Conservation (phyloP, 1,284 basidiomycete species). For the Moesziomyces sp. region DNA sequence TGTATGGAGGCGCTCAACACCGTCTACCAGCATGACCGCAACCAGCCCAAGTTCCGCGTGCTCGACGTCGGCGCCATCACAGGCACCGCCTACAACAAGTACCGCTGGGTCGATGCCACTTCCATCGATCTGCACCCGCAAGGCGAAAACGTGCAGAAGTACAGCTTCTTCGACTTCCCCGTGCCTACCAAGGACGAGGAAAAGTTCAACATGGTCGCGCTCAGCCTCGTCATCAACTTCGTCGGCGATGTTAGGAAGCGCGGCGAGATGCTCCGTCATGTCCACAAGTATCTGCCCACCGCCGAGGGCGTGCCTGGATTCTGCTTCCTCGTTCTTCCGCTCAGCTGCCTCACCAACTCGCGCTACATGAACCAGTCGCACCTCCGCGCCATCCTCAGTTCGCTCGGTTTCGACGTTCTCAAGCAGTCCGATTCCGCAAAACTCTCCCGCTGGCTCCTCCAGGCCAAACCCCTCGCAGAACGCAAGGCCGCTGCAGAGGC, state of each 20-base stretch:
- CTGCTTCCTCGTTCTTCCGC: slow-evolving; percentile 69
- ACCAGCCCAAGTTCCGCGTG: slow-evolving; percentile 48
- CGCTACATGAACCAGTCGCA: slow-evolving; percentile 68
- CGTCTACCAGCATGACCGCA: slow-evolving; percentile 37
- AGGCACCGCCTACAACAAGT: slow-evolving; percentile 67
- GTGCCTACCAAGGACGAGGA: slow-evolving; percentile 37
- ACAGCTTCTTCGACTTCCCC: slow-evolving; percentile 68
- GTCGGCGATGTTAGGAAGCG: slow-evolving; percentile 67
- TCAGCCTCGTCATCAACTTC: slow-evolving; percentile 70
- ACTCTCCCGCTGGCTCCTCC: slow-evolving; percentile 68
- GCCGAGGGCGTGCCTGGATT: slow-evolving; percentile 50
- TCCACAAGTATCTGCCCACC: slow-evolving; percentile 55
- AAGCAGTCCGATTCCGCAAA: slow-evolving; percentile 66
- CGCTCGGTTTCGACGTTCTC: slow-evolving; percentile 66
- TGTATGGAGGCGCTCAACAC: slow-evolving; percentile 51
- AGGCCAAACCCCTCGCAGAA: slow-evolving; percentile 27
- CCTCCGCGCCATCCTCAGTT: slow-evolving; percentile 61
- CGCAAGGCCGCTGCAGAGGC: slow-evolving; percentile 9
- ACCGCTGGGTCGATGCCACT: slow-evolving; percentile 66
- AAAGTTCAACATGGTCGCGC: slow-evolving; percentile 67
- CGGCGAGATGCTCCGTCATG: slow-evolving; percentile 62
- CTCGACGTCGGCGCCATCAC: slow-evolving; percentile 70
- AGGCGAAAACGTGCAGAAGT: slow-evolving; percentile 63
- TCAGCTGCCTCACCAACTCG: slow-evolving; percentile 68
- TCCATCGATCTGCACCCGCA: slow-evolving; percentile 69